These are phyloP conservation scores for Leishmania lainsoni DNA, from an alignment of 208 protist genomes.

Conservation along the genomic window DNA sequence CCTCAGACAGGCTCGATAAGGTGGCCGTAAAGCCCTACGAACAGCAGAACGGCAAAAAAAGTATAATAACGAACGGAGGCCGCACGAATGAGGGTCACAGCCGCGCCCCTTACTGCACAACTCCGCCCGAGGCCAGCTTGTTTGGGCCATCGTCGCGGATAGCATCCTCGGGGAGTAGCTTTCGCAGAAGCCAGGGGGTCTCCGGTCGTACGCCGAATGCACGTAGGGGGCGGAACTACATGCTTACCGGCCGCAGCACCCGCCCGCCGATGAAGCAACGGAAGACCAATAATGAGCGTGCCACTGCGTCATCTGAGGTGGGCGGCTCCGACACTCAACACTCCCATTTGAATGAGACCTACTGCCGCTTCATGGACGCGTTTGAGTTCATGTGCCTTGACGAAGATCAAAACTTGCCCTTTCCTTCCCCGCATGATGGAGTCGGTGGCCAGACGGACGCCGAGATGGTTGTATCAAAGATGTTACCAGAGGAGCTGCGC, in stretches of 20 bases:
- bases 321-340: conserved; percentile 8
- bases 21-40: too few relatives aligned
- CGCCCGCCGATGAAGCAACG: background rate
- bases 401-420: conserved; percentile 14
- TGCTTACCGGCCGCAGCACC: background rate
- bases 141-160: background rate
- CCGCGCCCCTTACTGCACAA: background rate
- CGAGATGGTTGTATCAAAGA: conserved; percentile 19
- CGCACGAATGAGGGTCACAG: too few relatives aligned
- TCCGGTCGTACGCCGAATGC: background rate
- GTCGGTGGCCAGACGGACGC: conserved; percentile 34
- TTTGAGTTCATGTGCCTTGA: conserved; percentile 20
- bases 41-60: background rate
- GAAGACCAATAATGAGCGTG: conserved; percentile 2
- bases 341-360: conserved; percentile 17
- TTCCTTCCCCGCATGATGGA: conserved; percentile 49
- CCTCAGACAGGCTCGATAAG: background rate
- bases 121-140: background rate
- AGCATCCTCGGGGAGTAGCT: background rate
- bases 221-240: too few relatives aligned
- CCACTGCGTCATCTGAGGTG: background rate
- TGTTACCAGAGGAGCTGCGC: conserved; percentile 18
- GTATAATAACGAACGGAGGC: too few relatives aligned
- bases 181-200: too few relatives aligned
- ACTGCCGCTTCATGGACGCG: conserved; percentile 29